Evolutionary conservation across 805 yeast genomes (phyloP).

Genomic region (Candida chilensis): DNA sequence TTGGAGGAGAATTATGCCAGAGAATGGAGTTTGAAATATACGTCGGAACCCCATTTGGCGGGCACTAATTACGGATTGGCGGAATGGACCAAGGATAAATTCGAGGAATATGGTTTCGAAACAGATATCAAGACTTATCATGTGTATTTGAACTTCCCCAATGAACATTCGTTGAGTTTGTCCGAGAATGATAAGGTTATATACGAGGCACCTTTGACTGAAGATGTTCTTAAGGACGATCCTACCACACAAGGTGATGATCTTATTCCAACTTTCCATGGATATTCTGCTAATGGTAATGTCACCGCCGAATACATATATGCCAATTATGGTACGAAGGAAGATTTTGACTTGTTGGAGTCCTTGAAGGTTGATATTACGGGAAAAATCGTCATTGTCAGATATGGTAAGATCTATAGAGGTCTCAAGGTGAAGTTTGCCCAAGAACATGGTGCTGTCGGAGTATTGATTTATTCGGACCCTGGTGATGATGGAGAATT

Average conservation of each 20-base stretch:
- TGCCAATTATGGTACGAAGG: slow-evolving; percentile 26
- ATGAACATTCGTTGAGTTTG: slow-evolving; percentile 26
- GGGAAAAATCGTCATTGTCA: slow-evolving; percentile 30
- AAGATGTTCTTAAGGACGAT: slow-evolving; percentile 27
- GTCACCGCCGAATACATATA: slow-evolving; percentile 32
- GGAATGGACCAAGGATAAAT: slow-evolving; percentile 29
- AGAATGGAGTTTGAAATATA: slow-evolving; percentile 30
- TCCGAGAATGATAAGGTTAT: slow-evolving; percentile 13
- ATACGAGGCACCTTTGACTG: slow-evolving; percentile 28
- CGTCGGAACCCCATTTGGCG: slow-evolving; percentile 30
- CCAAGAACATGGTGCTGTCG: slow-evolving; percentile 31
- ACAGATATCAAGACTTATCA: slow-evolving; percentile 27
- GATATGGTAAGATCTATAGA: slow-evolving; percentile 32
- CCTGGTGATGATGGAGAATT: slow-evolving; percentile 32
- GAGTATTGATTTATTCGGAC: slow-evolving; percentile 29
- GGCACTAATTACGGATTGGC: slow-evolving; percentile 28
- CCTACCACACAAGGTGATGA: slow-evolving; percentile 24
- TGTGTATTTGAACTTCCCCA: slow-evolving; percentile 25
- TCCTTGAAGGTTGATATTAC: slow-evolving; percentile 20
- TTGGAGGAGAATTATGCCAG: slow-evolving; percentile 27
- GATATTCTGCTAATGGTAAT: slow-evolving; percentile 36
- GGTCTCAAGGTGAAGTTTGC: slow-evolving; percentile 37
- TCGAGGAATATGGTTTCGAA: slow-evolving; percentile 28
- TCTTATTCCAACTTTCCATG: slow-evolving; percentile 29
- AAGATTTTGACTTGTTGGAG: slow-evolving; percentile 22